A percentile compares a stretch with the other conserved stretches of the same genome.
Conservation (phyloP, 192 early-diverging fungal species). For the Entomortierella lignicola region DNA sequence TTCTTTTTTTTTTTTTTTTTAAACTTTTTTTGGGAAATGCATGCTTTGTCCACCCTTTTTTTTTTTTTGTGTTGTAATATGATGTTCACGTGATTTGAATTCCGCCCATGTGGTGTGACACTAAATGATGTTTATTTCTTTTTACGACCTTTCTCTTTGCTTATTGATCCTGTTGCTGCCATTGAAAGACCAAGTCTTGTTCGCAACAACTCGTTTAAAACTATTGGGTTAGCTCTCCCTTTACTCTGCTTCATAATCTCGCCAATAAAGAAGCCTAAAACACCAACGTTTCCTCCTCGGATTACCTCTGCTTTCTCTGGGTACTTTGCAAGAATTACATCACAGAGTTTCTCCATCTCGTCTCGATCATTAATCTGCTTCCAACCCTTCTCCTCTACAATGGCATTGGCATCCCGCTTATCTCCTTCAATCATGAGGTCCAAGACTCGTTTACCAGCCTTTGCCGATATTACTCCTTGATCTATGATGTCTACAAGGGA, state of each 20-base stretch:
- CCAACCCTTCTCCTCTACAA: conserved; percentile 75
- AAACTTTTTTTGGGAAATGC: no score
- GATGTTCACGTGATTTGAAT: no score
- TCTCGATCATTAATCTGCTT: conserved; percentile 58
- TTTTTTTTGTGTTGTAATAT: no score
- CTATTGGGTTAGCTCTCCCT: conserved; percentile 81
- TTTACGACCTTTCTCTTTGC: conserved; percentile 1
- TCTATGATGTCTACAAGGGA: conserved; percentile 73
- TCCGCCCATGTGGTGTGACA: no score
- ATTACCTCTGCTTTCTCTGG: conserved; percentile 67
- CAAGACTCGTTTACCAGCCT: conserved; percentile 77
- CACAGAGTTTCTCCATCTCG: conserved; percentile 60
- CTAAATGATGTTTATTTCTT: conserved; percentile 6
- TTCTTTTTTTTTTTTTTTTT: no score
- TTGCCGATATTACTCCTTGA: conserved; percentile 67
- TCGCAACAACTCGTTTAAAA: conserved; percentile 70
- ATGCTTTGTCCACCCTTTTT: no score
- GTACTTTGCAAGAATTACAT: conserved; percentile 51
- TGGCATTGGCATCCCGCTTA: conserved; percentile 56
- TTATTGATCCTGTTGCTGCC: not conserved
- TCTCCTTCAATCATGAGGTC: conserved; percentile 76
- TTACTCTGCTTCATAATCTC: conserved; percentile 83
- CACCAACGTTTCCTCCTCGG: conserved; percentile 70
- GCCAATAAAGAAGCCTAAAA: conserved; percentile 86
- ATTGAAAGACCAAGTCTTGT: conserved; percentile 38